A percentile compares a stretch with the other conserved stretches of the same genome.
Evolutionary conservation across 148 eudicot species (phyloP).

Genomic region (Rhododendron ferrugineum): DNA sequence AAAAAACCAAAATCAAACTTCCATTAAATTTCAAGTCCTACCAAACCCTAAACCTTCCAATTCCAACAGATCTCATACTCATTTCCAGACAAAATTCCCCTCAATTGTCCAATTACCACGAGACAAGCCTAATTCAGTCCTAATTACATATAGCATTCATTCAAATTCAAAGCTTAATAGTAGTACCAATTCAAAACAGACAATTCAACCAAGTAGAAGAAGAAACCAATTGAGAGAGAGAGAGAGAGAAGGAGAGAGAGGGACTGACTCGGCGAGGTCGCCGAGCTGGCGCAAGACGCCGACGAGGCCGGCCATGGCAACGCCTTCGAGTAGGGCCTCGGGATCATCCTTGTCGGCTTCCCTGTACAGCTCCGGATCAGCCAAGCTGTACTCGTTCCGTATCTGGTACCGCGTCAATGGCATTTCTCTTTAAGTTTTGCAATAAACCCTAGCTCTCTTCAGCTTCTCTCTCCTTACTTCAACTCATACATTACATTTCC

Average conservation of each 20-base stretch:
- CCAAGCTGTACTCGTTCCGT: slow-evolving; percentile 81
- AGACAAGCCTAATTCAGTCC: slow-evolving; percentile 4
- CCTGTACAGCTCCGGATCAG: slow-evolving; percentile 85
- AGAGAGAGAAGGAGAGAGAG: slow-evolving; percentile 2
- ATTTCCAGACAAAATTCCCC: neutral
- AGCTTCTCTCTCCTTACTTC: neutral
- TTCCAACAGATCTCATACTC: slow-evolving; percentile 26
- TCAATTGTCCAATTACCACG: neutral
- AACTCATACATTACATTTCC: slow-evolving; percentile 5
- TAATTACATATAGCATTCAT: neutral
- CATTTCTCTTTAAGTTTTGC: slow-evolving; percentile 30
- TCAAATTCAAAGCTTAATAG: neutral
- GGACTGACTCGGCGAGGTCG: slow-evolving; percentile 81
- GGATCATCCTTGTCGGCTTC: slow-evolving; percentile 92
- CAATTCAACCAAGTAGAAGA: neutral
- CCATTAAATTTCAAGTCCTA: neutral
- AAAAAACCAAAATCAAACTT: neutral
- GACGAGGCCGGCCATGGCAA: slow-evolving; percentile 97
- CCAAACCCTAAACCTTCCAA: slow-evolving; percentile 1
- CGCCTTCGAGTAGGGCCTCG: slow-evolving; percentile 91
- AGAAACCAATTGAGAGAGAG: neutral
- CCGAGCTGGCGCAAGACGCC: slow-evolving; percentile 97
- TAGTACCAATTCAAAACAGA: neutral
- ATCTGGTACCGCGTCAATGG: slow-evolving; percentile 66
- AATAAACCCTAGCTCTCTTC: slow-evolving; percentile 6